Evolutionary conservation across 1,284 basidiomycete genomes (phyloP).

Genomic region (Cryptococcus jaspeensis): DNA sequence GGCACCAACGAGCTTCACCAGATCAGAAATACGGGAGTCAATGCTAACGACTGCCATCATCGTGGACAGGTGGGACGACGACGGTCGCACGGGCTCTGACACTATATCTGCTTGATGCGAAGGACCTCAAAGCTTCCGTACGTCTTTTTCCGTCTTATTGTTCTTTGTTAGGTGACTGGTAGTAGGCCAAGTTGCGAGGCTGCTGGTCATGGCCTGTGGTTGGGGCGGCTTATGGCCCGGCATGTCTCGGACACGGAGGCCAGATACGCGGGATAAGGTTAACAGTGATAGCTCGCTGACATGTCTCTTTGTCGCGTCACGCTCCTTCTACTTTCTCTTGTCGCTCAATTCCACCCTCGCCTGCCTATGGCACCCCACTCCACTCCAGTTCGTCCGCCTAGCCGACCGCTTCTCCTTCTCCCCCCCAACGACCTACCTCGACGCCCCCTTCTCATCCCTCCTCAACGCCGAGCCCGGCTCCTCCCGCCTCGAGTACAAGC

Average conservation of each 20-base stretch:
- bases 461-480: conserved; percentile 48
- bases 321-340: conserved; percentile 55
- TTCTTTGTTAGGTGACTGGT: background rate
- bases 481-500: conserved; percentile 62
- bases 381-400: conserved; percentile 66
- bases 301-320: background rate
- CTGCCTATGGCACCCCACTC: conserved; percentile 55
- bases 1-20: background rate
- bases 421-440: conserved; percentile 84
- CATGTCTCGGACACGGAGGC: too few species aligned
- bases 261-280: too few species aligned
- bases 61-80: conserved; percentile 35
- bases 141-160: background rate
- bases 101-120: conserved; percentile 28
- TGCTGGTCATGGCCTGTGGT: too few species aligned
- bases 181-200: background rate
- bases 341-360: conserved; percentile 64
- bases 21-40: conserved; percentile 7
- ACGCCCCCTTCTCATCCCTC: conserved; percentile 68
- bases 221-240: too few species aligned
- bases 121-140: conserved; percentile 18
- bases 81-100: conserved; percentile 36
- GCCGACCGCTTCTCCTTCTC: conserved; percentile 81
- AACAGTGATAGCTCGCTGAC: conserved; percentile 4
- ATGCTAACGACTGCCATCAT: background rate